Conservation (phyloP, 495 filamentous ascomycete species). For the Aspergillus affinis region DNA sequence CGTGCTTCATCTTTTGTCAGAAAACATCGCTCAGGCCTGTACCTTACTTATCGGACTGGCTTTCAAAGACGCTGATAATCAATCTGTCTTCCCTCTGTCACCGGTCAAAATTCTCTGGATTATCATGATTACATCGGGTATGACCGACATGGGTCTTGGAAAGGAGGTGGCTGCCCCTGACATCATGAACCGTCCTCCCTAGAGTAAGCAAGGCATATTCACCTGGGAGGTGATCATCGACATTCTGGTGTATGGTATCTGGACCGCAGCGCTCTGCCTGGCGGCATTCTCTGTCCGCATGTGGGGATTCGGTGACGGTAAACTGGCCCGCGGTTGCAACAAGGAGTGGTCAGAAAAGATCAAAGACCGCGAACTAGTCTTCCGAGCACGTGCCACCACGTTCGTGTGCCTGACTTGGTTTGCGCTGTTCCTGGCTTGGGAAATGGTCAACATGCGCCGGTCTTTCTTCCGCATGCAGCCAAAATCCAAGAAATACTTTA, state of each 20-base stretch:
- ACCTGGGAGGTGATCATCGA: conserved; percentile 66
- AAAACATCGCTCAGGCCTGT: conserved; percentile 69
- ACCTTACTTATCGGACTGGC: conserved; percentile 67
- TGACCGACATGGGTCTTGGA: conserved; percentile 74
- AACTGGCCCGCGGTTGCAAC: conserved; percentile 62
- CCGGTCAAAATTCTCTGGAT: conserved; percentile 77
- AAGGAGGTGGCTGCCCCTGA: conserved; percentile 67
- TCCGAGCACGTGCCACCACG: not conserved
- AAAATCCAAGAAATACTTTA: conserved; percentile 43
- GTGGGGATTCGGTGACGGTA: conserved; percentile 64
- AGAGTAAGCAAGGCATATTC: conserved; percentile 66
- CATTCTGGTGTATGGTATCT: conserved; percentile 66
- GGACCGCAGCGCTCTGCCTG: conserved; percentile 67
- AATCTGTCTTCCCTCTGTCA: conserved; percentile 73
- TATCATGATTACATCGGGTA: conserved; percentile 71
- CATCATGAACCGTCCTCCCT: conserved; percentile 65
- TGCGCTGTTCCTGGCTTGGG: conserved; percentile 32
- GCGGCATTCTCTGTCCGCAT: conserved; percentile 62
- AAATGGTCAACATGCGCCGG: conserved; percentile 62
- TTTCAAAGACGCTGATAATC: conserved; percentile 60
- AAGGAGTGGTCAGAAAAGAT: conserved; percentile 42
- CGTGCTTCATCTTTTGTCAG: conserved; percentile 67
- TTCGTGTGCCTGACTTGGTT: not conserved
- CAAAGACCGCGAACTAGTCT: conserved; percentile 43
- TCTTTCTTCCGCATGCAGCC: conserved; percentile 64